A percentile compares a stretch with the other conserved stretches of the same genome.
phyloP scores from a whole-genome alignment of 2,329 filamentous ascomycete genomes.

The Colletotrichum falcatum region DNA sequence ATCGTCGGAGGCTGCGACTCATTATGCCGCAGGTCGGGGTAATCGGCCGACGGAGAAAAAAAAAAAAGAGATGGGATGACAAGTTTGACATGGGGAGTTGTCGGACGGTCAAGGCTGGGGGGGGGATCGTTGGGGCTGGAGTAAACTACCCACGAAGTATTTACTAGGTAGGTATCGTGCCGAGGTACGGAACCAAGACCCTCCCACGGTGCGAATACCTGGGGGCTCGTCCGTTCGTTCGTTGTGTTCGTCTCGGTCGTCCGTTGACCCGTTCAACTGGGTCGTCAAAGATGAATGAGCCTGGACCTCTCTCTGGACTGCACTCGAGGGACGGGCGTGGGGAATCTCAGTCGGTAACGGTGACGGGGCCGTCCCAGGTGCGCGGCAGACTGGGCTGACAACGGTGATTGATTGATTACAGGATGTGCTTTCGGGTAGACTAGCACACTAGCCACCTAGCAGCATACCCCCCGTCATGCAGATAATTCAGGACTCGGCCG shows the following conservation, averaged over 20 bases:
- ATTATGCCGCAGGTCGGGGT: constrained; percentile 38
- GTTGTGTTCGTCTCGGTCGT: too few species aligned
- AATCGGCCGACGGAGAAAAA: constrained; percentile 32
- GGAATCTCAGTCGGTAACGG: background rate
- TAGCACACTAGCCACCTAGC: background rate
- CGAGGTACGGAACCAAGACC: too few species aligned
- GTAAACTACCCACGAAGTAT: too few species aligned
- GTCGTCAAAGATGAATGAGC: constrained; percentile 4
- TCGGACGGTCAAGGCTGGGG: constrained; percentile 12
- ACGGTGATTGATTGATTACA: constrained; percentile 30
- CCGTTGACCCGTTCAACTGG: background rate
- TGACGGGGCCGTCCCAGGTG: background rate
- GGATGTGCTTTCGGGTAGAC: constrained; percentile 30
- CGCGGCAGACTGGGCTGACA: background rate
- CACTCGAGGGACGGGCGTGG: background rate
- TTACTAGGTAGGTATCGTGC: too few species aligned
- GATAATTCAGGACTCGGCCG: constrained; percentile 41
- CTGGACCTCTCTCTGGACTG: background rate
- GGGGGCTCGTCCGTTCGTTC: background rate
- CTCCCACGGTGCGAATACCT: background rate
- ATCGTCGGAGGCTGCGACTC: constrained; percentile 38
- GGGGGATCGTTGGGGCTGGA: constrained; percentile 20
- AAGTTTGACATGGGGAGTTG: constrained; percentile 30
- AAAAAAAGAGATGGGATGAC: constrained; percentile 36
- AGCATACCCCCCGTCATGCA: constrained; percentile 22